phyloP scores from a whole-genome alignment of 139 green algal species.

The Picochlorum sp. region DNA sequence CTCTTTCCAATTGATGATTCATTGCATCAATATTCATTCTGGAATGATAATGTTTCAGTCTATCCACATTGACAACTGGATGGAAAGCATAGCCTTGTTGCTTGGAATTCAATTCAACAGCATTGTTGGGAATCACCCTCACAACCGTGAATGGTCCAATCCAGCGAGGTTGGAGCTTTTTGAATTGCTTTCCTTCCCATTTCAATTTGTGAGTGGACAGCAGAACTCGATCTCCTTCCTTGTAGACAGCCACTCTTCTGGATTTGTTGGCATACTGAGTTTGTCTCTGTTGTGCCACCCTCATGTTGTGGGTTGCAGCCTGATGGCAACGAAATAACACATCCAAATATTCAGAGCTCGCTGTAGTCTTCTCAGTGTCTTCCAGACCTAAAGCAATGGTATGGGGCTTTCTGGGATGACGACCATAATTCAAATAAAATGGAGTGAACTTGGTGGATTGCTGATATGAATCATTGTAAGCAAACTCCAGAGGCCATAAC shows the following conservation, averaged over 20 bases:
- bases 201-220: too few relatives aligned
- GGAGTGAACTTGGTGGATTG: slow-evolving; percentile 21
- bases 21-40: too few relatives aligned
- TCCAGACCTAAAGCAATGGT: not conserved
- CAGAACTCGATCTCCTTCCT: not conserved
- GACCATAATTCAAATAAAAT: slow-evolving; percentile 40
- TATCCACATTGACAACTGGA: too few relatives aligned
- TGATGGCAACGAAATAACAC: not conserved
- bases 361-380: not conserved
- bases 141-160: too few relatives aligned
- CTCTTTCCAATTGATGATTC: too few relatives aligned
- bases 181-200: too few relatives aligned
- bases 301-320: not conserved
- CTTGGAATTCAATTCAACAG: too few relatives aligned
- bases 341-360: not conserved
- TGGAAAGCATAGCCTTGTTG: too few relatives aligned
- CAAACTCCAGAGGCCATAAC: too few relatives aligned
- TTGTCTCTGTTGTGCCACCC: not conserved
- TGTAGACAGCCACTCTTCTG: not conserved
- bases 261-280: not conserved
- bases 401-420: slow-evolving; percentile 19
- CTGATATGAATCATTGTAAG: slow-evolving; percentile 29
- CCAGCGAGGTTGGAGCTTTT: too few relatives aligned
- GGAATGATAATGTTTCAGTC: too few relatives aligned
- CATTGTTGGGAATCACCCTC: too few relatives aligned